These are phyloP conservation scores for Lactifluus volemus DNA, from an alignment of 768 basidiomycete species.

Conservation along the genomic window DNA sequence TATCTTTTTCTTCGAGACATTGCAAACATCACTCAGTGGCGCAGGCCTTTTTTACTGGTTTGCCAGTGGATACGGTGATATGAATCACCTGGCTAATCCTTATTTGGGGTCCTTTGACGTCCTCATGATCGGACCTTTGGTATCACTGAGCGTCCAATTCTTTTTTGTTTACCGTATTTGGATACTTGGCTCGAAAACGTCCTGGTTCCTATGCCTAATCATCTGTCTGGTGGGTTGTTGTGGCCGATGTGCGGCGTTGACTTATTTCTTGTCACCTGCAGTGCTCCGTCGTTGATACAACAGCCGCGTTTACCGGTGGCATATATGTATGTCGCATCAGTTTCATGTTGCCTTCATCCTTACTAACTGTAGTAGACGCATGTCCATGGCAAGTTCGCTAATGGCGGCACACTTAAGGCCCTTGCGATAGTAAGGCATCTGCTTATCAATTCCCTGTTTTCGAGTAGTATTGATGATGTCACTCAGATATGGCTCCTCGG, in stretches of 20 bases:
- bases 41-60: constrained; percentile 26
- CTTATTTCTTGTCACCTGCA: not conserved
- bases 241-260: not conserved
- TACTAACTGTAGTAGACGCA: not conserved
- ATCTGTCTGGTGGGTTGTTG: constrained; percentile 1
- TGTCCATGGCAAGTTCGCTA: not conserved
- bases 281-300: not conserved
- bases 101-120: constrained; percentile 18
- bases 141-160: not conserved
- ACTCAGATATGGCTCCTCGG: constrained; percentile 1
- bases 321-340: not conserved
- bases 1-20: constrained; percentile 21
- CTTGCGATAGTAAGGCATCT: not conserved
- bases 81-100: constrained; percentile 17
- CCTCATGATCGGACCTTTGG: not conserved
- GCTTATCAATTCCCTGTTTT: not conserved
- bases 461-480: not conserved
- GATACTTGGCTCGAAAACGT: not conserved
- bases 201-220: not conserved
- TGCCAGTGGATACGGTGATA: constrained; percentile 24
- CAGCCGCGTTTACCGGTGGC: not conserved
- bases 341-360: not conserved
- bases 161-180: constrained; percentile 4
- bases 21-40: constrained; percentile 13
- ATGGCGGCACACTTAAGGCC: not conserved